phyloP scores from a whole-genome alignment of 495 filamentous ascomycete genomes.

The Aspergillus baeticus region DNA sequence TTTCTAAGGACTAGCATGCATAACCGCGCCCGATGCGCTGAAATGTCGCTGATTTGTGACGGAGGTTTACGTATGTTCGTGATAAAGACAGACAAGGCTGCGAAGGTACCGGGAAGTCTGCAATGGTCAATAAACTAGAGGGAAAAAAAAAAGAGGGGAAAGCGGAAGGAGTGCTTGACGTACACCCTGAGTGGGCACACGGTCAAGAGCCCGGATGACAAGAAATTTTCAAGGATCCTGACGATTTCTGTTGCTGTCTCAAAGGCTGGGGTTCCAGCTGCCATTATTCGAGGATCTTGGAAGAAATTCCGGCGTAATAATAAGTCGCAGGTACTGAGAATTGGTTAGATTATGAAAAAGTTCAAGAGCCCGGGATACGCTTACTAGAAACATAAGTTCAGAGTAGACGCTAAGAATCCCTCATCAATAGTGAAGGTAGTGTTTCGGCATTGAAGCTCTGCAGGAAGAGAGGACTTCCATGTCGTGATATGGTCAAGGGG shows the following conservation, averaged over 20 bases:
- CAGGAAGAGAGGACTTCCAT: constrained; percentile 1
- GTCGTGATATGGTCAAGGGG: background rate
- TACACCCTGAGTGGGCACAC: background rate
- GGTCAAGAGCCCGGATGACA: background rate
- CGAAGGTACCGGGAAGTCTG: no score
- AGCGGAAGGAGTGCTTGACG: background rate
- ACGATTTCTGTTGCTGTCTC: constrained; percentile 6
- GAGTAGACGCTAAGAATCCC: background rate
- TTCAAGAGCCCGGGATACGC: background rate
- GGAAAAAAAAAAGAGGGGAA: no score
- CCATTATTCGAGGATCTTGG: background rate
- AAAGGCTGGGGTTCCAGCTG: background rate
- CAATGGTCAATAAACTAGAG: no score
- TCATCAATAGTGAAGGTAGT: constrained; percentile 1
- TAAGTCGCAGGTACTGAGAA: background rate
- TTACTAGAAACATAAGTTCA: constrained; percentile 4
- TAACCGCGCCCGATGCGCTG: constrained; percentile 21
- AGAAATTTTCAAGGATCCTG: constrained; percentile 6
- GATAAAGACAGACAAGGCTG: no score
- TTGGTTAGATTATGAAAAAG: background rate
- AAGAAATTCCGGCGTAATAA: constrained; percentile 3
- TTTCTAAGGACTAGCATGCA: constrained; percentile 21
- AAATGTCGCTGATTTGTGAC: constrained; percentile 14
- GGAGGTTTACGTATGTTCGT: constrained; percentile 16
- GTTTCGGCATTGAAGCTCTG: background rate